These are phyloP conservation scores for Candida endomychidarum DNA, from an alignment of 805 yeast genomes.

Conservation along the genomic window DNA sequence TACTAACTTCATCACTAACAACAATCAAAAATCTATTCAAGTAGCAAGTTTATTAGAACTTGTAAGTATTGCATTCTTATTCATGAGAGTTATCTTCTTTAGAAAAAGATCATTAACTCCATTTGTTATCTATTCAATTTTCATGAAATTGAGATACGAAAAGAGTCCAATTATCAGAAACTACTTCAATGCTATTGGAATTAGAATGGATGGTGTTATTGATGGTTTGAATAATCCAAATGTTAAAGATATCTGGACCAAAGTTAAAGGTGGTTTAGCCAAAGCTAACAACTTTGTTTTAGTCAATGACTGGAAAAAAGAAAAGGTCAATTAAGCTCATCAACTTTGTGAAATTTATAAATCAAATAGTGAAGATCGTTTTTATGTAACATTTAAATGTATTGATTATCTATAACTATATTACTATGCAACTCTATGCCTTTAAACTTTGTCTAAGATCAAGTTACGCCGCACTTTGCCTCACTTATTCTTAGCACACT, in stretches of 20 bases:
- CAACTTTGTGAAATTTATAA: no score
- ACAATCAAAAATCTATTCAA: conserved; percentile 39
- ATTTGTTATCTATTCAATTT: conserved; percentile 53
- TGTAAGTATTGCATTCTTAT: conserved; percentile 44
- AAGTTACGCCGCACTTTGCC: conserved; percentile 3
- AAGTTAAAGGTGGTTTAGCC: conserved; percentile 31
- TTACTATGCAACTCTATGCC: no score
- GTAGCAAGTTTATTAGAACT: conserved; percentile 41
- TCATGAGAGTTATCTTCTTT: conserved; percentile 56
- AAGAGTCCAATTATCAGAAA: conserved; percentile 70
- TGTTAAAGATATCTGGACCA: conserved; percentile 38
- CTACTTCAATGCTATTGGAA: conserved; percentile 67
- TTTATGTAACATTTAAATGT: conserved; percentile 1
- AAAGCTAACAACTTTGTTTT: conserved; percentile 28
- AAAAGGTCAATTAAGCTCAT: conserved; percentile 21
- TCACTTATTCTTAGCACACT: background rate
- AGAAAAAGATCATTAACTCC: conserved; percentile 62
- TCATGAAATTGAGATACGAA: conserved; percentile 77
- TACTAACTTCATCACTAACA: conserved; percentile 31
- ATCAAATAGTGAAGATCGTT: no score
- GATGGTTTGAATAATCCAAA: conserved; percentile 29
- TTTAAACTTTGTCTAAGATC: no score
- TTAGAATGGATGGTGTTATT: conserved; percentile 38
- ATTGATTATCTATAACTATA: background rate
- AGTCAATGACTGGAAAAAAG: conserved; percentile 38